Evolutionary conservation across 163 green algal genomes (phyloP).

Genomic region (Coccomyxa subellipsoidea): DNA sequence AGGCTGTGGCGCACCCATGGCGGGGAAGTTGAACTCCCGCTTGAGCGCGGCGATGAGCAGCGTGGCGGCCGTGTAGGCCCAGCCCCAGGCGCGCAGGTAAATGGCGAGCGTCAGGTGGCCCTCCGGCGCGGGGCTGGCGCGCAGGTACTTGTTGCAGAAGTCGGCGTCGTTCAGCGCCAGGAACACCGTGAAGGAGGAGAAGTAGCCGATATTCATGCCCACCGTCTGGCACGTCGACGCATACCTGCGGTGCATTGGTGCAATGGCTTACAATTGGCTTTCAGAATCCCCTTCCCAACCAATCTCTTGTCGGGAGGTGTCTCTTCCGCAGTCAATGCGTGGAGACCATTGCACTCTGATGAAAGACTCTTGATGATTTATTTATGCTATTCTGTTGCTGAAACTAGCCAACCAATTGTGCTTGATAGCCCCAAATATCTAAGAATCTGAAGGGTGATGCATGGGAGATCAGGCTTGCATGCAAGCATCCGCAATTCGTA

Average conservation of each 20-base stretch:
- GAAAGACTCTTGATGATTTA: too few species aligned
- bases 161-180: constrained; percentile 78
- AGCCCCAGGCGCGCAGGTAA: constrained; percentile 88
- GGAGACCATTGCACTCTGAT: too few species aligned
- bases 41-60: constrained; percentile 63
- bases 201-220: constrained; percentile 90
- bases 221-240: constrained; percentile 92
- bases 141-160: constrained; percentile 68
- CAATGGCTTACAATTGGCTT: not conserved
- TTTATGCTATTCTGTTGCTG: too few species aligned
- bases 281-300: too few species aligned
- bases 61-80: constrained; percentile 67
- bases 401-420: too few species aligned
- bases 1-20: not conserved
- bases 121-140: not conserved
- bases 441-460: too few species aligned
- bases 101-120: constrained; percentile 50
- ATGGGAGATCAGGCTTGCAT: too few species aligned
- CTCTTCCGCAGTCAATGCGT: too few species aligned
- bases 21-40: constrained; percentile 43
- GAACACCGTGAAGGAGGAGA: constrained; percentile 93
- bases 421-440: too few species aligned
- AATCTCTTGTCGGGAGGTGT: too few species aligned
- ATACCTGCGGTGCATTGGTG: constrained; percentile 37
- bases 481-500: too few species aligned